A percentile compares a stretch with the other conserved stretches of the same genome.
Conservation (phyloP, 306 rosid species). For the Lathyrus aphaca region DNA sequence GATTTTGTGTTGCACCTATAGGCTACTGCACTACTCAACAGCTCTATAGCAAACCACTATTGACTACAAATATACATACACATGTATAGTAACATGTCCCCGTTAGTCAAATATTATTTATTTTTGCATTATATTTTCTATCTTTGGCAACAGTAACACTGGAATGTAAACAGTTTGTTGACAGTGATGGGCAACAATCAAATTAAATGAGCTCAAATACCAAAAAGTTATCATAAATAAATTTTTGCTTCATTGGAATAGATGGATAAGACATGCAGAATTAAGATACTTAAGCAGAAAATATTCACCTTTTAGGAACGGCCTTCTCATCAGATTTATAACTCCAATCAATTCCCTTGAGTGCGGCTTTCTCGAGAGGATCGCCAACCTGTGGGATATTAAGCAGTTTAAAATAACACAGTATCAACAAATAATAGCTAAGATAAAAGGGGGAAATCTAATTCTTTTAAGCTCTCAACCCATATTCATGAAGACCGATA, state of each 20-base stretch:
- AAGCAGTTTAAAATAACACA: conserved; percentile 31
- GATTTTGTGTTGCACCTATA: neutral
- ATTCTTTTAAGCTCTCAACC: conserved; percentile 25
- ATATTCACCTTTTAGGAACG: conserved; percentile 73
- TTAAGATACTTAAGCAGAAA: conserved; percentile 19
- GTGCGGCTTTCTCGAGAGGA: conserved; percentile 99
- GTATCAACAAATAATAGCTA: conserved; percentile 21
- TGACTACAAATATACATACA: neutral
- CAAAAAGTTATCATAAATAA: neutral
- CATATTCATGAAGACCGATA: conserved; percentile 1
- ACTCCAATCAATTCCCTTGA: conserved; percentile 93
- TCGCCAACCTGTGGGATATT: conserved; percentile 82
- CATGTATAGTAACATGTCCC: conserved; percentile 6
- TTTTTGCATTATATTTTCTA: conserved; percentile 21
- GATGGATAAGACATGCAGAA: conserved; percentile 30
- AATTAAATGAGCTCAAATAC: conserved; percentile 28
- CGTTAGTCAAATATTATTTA: neutral
- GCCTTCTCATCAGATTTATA: conserved; percentile 98
- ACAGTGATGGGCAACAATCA: conserved; percentile 19
- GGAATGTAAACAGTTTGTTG: conserved; percentile 22
- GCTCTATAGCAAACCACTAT: neutral
- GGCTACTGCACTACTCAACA: neutral
- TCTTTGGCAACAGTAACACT: conserved; percentile 20
- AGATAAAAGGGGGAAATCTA: conserved; percentile 11
- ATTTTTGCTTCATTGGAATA: conserved; percentile 12